Percentiles rank a stretch among this genome's conserved stretches.
phyloP scores from a whole-genome alignment of 1,284 basidiomycete genomes.

The Stereum hirsutum region DNA sequence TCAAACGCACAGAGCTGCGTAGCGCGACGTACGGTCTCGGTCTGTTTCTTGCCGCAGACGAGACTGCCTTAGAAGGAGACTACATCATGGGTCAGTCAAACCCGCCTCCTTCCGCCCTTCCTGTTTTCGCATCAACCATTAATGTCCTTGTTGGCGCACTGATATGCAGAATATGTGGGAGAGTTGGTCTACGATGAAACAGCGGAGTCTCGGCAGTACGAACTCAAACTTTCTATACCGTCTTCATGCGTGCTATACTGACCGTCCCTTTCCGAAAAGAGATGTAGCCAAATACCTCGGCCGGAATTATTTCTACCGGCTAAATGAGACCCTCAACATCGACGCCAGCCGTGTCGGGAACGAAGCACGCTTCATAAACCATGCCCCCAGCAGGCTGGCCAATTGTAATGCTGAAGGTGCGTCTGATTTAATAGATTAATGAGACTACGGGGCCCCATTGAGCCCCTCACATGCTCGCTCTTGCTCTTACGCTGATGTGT shows the following conservation, averaged over 20 bases:
- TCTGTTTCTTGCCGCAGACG: conserved; percentile 37
- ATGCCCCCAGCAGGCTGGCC: conserved; percentile 19
- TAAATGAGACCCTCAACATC: conserved; percentile 22
- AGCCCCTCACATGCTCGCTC: conserved; percentile 3
- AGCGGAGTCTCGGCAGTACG: conserved; percentile 22
- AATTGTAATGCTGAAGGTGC: conserved; percentile 35
- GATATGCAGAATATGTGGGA: conserved; percentile 46
- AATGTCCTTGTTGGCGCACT: not conserved
- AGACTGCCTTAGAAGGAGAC: conserved; percentile 27
- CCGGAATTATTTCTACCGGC: conserved; percentile 38
- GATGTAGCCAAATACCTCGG: conserved; percentile 21
- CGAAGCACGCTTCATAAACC: conserved; percentile 47
- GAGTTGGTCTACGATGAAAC: conserved; percentile 37
- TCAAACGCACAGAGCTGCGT: conserved; percentile 33
- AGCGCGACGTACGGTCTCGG: conserved; percentile 38
- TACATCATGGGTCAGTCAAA: conserved; percentile 43
- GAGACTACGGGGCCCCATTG: too few species aligned
- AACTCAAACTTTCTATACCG: not conserved
- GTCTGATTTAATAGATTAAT: too few species aligned
- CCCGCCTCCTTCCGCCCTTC: not conserved
- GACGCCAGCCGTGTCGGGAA: conserved; percentile 46
- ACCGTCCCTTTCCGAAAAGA: conserved; percentile 9
- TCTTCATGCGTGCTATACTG: not conserved
- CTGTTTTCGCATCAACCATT: not conserved
- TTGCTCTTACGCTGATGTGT: not conserved